Evolutionary conservation across 1,284 basidiomycete species (phyloP).

Genomic region (Vanrija sp.): DNA sequence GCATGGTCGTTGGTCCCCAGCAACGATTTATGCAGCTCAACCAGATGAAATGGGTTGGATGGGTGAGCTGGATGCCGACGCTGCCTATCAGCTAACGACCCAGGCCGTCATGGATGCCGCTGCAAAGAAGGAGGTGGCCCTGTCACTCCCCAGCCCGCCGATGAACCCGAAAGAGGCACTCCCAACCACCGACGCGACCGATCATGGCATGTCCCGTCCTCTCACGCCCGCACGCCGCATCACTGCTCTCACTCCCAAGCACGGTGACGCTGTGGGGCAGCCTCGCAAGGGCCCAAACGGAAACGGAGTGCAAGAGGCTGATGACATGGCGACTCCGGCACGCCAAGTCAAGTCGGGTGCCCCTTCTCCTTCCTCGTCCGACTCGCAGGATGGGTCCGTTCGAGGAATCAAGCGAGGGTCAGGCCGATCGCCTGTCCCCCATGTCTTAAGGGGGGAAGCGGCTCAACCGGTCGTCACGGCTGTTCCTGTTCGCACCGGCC

Average conservation of each 20-base stretch:
- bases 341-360: slow-evolving; percentile 1
- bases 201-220: neutral
- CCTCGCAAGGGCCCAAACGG: slow-evolving; percentile 30
- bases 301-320: neutral
- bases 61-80: slow-evolving; percentile 73
- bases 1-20: slow-evolving; percentile 78
- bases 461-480: neutral
- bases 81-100: slow-evolving; percentile 48
- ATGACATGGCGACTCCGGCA: neutral
- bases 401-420: slow-evolving; percentile 26
- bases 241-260: slow-evolving; percentile 8
- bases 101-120: slow-evolving; percentile 54
- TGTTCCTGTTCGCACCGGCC: neutral
- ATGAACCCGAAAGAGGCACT: slow-evolving; percentile 11
- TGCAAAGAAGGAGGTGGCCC: slow-evolving; percentile 57
- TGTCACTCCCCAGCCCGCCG: slow-evolving; percentile 40
- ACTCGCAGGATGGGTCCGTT: neutral
- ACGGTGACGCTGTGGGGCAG: slow-evolving; percentile 39
- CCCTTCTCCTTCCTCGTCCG: neutral
- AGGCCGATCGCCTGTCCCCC: slow-evolving; percentile 10
- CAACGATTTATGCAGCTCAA: slow-evolving; percentile 95
- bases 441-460: neutral
- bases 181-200: neutral
- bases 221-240: slow-evolving; percentile 1
- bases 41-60: slow-evolving; percentile 88